phyloP scores from a whole-genome alignment of 495 filamentous ascomycete species.

The Penicilliopsis zonata region DNA sequence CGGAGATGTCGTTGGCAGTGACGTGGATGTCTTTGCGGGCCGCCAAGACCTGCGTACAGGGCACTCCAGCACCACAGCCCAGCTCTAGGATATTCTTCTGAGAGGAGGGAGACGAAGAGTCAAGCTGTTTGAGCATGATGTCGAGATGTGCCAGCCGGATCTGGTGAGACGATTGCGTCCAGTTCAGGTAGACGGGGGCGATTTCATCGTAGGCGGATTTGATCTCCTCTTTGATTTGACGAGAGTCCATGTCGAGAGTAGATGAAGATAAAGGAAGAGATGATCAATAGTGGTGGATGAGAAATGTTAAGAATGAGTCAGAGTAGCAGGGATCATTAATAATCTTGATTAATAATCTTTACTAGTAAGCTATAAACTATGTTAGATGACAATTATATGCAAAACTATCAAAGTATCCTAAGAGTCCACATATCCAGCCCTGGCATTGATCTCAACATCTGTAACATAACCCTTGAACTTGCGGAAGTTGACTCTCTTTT shows the following conservation, averaged over 20 bases:
- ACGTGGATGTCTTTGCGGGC: conserved; percentile 6
- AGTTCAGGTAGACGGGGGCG: conserved; percentile 22
- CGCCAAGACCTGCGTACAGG: conserved; percentile 17
- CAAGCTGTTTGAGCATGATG: too few species aligned
- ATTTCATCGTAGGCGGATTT: conserved; percentile 28
- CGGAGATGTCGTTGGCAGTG: conserved; percentile 29
- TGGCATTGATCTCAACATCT: too few species aligned
- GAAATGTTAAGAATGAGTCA: too few species aligned
- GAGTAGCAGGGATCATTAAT: too few species aligned
- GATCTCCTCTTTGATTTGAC: conserved; percentile 10
- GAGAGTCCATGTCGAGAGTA: conserved; percentile 1
- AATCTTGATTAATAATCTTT: too few species aligned
- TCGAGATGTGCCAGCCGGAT: conserved; percentile 18
- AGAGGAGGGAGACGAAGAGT: conserved; percentile 11
- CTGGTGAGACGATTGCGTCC: conserved; percentile 16
- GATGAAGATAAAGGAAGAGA: conserved; percentile 7
- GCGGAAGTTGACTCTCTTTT: too few species aligned
- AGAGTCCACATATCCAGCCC: too few species aligned
- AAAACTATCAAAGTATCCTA: too few species aligned
- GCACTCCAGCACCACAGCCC: conserved; percentile 29
- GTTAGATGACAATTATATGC: too few species aligned
- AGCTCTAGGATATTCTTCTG: conserved; percentile 20
- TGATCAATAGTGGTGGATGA: too few species aligned
- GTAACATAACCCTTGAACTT: too few species aligned
- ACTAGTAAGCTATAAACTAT: too few species aligned